Conservation (phyloP, 1,139 yeast species). For the Geotrichum siamense region DNA sequence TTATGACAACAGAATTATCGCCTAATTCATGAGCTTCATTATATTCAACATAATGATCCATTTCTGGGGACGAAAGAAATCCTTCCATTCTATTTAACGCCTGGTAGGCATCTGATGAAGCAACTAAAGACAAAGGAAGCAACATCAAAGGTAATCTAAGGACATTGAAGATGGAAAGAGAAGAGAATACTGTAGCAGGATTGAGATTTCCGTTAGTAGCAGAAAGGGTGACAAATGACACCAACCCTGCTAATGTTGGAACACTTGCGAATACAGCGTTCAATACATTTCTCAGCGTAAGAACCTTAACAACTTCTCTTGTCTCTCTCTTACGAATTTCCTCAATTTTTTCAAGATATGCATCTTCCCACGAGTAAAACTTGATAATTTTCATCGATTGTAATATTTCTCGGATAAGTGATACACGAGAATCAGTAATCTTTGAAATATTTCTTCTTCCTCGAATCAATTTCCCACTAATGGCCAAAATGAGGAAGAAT, state of each 20-base stretch:
- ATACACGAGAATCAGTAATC: conserved; percentile 54
- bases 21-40: conserved; percentile 31
- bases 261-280: conserved; percentile 56
- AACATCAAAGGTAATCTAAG: conserved; percentile 64
- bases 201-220: conserved; percentile 47
- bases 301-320: conserved; percentile 28
- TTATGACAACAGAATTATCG: conserved; percentile 43
- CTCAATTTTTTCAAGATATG: conserved; percentile 45
- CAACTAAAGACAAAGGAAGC: conserved; percentile 58
- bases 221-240: conserved; percentile 67
- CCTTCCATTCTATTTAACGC: conserved; percentile 55
- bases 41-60: conserved; percentile 28
- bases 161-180: conserved; percentile 66
- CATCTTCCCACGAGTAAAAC: conserved; percentile 68
- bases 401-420: conserved; percentile 55
- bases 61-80: conserved; percentile 43
- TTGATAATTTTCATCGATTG: conserved; percentile 62
- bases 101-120: conserved; percentile 60
- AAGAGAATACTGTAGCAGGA: conserved; percentile 73
- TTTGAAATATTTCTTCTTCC: conserved; percentile 42
- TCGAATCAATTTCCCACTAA: conserved; percentile 38
- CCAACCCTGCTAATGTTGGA: conserved; percentile 61
- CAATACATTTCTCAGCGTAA: conserved; percentile 43
- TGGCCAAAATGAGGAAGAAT: conserved; percentile 26
- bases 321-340: conserved; percentile 44